Conservation (phyloP, 2,329 filamentous ascomycete species). For the Colletotrichum scovillei region DNA sequence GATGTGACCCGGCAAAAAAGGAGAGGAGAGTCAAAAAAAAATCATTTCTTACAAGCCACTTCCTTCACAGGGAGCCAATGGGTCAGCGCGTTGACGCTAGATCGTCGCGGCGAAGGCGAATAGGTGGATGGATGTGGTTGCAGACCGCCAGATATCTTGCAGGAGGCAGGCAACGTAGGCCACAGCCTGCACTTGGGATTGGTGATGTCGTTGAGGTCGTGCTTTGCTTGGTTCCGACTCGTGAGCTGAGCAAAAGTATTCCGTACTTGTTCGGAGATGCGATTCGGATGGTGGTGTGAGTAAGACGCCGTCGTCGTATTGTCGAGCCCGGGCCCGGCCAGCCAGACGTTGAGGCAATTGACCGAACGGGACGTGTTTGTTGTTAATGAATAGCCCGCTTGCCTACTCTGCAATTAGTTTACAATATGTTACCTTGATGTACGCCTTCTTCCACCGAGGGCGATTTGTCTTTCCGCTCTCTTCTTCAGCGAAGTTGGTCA, state of each 20-base stretch:
- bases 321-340: not conserved
- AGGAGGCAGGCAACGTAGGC: conserved; percentile 10
- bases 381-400: too few species aligned
- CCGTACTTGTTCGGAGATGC: not conserved
- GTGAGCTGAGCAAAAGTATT: not conserved
- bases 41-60: conserved; percentile 29
- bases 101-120: conserved; percentile 27
- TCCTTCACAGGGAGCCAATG: conserved; percentile 30
- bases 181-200: conserved; percentile 4
- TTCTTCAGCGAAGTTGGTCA: not conserved
- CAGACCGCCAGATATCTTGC: conserved; percentile 34
- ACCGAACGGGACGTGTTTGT: not conserved
- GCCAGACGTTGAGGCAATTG: not conserved
- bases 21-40: not conserved
- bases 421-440: not conserved
- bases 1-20: not conserved
- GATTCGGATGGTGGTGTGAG: not conserved
- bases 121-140: conserved; percentile 26
- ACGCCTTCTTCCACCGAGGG: not conserved
- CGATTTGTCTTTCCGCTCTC: not conserved
- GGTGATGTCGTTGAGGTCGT: not conserved
- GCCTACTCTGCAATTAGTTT: not conserved
- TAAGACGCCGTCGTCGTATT: not conserved
- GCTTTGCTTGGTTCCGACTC: conserved; percentile 3
- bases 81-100: conserved; percentile 15